A percentile compares a stretch with the other conserved stretches of the same genome.
Evolutionary conservation across 305 asterid genomes (phyloP).

Genomic region (Fraxinus nigra): DNA sequence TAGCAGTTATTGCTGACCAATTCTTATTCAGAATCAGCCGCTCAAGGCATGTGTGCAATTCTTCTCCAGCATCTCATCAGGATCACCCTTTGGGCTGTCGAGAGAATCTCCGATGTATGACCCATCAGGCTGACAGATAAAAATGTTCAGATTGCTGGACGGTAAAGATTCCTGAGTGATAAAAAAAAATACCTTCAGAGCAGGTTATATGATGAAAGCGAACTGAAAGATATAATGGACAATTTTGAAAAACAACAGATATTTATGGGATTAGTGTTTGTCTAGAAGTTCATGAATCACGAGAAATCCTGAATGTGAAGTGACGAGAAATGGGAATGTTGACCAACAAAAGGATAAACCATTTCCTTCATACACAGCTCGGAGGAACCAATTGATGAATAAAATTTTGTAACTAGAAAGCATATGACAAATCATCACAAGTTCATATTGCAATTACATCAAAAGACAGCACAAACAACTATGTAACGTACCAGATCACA

Average conservation of each 20-base stretch:
- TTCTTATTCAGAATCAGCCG: constrained; percentile 18
- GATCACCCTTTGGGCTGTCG: constrained; percentile 38
- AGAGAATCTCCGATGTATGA: constrained; percentile 48
- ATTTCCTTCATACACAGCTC: neutral
- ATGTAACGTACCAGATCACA: constrained; percentile 52
- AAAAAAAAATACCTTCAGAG: constrained; percentile 13
- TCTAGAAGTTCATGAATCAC: neutral
- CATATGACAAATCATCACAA: neutral
- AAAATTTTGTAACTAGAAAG: neutral
- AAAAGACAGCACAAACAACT: neutral
- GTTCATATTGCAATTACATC: neutral
- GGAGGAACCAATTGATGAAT: neutral
- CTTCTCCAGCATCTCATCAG: constrained; percentile 29
- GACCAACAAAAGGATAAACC: neutral
- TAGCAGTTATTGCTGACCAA: constrained; percentile 12
- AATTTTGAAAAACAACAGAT: neutral
- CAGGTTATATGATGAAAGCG: constrained; percentile 7
- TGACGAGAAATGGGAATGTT: neutral
- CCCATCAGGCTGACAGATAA: constrained; percentile 51
- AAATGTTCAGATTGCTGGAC: constrained; percentile 46
- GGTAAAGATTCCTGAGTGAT: constrained; percentile 53
- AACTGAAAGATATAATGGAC: neutral
- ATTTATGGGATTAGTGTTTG: neutral
- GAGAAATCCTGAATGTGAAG: neutral
- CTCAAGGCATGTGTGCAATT: constrained; percentile 10